A percentile compares a stretch with the other conserved stretches of the same genome.
Conservation (phyloP, 371 early-diverging fungal species). For the Rhizomucor pusillus region DNA sequence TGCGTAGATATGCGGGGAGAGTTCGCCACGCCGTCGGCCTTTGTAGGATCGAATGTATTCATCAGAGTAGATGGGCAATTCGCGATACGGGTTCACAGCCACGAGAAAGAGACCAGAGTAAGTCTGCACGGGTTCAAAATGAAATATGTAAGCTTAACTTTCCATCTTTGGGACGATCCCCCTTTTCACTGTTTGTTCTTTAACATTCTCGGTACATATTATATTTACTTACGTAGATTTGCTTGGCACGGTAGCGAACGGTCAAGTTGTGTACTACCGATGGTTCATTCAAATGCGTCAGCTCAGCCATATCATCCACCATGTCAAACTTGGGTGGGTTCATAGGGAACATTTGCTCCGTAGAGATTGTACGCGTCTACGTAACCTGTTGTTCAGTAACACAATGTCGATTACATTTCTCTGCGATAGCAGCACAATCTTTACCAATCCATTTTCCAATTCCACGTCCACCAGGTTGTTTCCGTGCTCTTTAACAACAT, state of each 20-base stretch:
- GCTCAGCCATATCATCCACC: conserved; percentile 98
- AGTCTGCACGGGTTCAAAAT: conserved; percentile 67
- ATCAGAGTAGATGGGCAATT: conserved; percentile 90
- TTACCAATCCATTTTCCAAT: conserved; percentile 72
- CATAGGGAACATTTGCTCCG: conserved; percentile 90
- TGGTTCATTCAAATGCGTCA: conserved; percentile 98
- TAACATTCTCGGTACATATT: not conserved
- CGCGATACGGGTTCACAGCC: conserved; percentile 98
- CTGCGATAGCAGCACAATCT: conserved; percentile 4
- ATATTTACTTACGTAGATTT: conserved; percentile 83
- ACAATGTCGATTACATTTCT: not conserved
- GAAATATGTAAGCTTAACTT: not conserved
- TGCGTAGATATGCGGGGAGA: conserved; percentile 97
- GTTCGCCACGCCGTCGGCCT: conserved; percentile 84
- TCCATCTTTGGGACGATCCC: not conserved
- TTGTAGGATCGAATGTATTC: conserved; percentile 78
- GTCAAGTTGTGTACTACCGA: conserved; percentile 97
- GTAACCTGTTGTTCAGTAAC: not conserved
- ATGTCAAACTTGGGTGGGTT: conserved; percentile 99
- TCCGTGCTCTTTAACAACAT: conserved; percentile 71
- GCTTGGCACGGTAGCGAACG: conserved; percentile 84
- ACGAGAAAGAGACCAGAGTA: conserved; percentile 99
- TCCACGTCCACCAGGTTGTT: conserved; percentile 58
- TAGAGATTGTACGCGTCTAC: conserved; percentile 63
- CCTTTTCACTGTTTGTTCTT: too few species aligned